Evolutionary conservation across 2,329 filamentous ascomycete genomes (phyloP).

Genomic region (Aspergillus terreus): DNA sequence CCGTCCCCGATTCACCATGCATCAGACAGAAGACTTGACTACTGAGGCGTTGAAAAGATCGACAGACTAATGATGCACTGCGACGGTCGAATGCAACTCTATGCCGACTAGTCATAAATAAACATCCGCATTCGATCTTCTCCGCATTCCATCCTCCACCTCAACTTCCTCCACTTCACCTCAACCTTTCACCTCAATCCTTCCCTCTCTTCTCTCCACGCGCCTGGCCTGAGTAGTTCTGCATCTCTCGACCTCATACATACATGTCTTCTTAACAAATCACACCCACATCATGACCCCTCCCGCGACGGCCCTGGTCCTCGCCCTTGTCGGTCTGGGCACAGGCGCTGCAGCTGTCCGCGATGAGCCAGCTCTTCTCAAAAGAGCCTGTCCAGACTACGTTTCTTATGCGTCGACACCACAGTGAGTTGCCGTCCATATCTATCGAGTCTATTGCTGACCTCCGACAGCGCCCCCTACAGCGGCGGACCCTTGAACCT

Average conservation of each 20-base stretch:
- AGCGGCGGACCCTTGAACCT: constrained; percentile 75
- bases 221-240: background rate
- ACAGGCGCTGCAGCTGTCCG: constrained; percentile 13
- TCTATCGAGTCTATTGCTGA: background rate
- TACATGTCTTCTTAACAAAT: background rate
- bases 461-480: constrained; percentile 62
- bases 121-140: constrained; percentile 6
- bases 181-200: background rate
- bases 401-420: constrained; percentile 54
- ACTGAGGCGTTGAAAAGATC: background rate
- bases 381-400: constrained; percentile 63
- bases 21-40: too few species aligned
- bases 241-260: too few species aligned
- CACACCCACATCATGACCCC: constrained; percentile 4
- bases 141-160: constrained; percentile 11
- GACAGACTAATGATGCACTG: background rate
- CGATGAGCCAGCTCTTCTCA: constrained; percentile 26
- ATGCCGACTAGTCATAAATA: background rate
- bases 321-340: constrained; percentile 12
- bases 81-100: background rate
- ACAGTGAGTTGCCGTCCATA: constrained; percentile 50
- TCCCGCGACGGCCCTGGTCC: constrained; percentile 9
- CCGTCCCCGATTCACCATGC: background rate
- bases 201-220: too few species aligned
- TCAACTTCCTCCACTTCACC: background rate